phyloP scores from a whole-genome alignment of 768 basidiomycete genomes.

The Termitomyces sp. region DNA sequence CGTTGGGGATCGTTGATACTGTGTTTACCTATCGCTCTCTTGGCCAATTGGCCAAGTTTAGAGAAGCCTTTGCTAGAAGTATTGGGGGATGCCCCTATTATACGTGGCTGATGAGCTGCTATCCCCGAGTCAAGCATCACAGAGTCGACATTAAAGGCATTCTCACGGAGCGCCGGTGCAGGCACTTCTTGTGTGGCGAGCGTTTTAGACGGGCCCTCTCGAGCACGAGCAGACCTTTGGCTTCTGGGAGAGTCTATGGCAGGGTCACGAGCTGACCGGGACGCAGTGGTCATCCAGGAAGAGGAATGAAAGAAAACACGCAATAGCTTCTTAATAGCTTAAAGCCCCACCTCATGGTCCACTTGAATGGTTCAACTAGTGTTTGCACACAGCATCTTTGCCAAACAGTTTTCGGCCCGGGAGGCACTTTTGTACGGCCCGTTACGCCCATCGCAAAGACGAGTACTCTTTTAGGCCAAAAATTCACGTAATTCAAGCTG shows the following conservation, averaged over 20 bases:
- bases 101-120: background rate
- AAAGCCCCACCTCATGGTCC: background rate
- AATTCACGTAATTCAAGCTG: no score
- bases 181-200: background rate
- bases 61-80: slow-evolving; percentile 5
- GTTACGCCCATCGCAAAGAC: no score
- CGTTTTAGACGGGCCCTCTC: background rate
- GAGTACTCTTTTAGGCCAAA: background rate
- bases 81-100: background rate
- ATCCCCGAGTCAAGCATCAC: background rate
- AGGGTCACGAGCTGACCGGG: background rate
- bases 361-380: background rate
- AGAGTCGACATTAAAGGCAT: slow-evolving; percentile 12
- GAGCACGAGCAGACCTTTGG: background rate
- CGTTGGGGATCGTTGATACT: background rate
- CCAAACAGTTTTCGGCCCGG: background rate
- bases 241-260: slow-evolving; percentile 1
- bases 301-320: background rate
- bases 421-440: no score
- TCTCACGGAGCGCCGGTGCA: slow-evolving; percentile 5
- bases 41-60: slow-evolving; percentile 6
- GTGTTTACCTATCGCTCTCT: slow-evolving; percentile 9
- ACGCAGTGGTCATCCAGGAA: background rate
- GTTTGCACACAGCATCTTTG: background rate
- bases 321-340: background rate